Evolutionary conservation across 2,329 filamentous ascomycete genomes (phyloP).

Genomic region (Cladophialophora exuberans): DNA sequence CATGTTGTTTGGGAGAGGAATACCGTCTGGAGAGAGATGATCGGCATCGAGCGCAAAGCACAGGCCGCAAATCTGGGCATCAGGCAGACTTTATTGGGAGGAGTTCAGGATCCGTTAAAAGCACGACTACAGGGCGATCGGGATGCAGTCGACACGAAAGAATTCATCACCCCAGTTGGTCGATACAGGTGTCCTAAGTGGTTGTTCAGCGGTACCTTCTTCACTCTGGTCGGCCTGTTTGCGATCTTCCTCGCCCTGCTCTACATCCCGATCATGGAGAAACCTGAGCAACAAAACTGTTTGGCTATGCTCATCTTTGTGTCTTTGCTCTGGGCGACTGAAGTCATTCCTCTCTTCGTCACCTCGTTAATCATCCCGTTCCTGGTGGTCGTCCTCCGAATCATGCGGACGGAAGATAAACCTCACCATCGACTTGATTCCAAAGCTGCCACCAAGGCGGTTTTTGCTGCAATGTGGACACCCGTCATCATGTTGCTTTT

Average conservation of each 20-base stretch:
- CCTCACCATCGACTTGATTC: slow-evolving; percentile 73
- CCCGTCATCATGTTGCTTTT: slow-evolving; percentile 98
- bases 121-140: slow-evolving; percentile 82
- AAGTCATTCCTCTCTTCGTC: slow-evolving; percentile 96
- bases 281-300: slow-evolving; percentile 92
- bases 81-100: slow-evolving; percentile 75
- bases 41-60: slow-evolving; percentile 92
- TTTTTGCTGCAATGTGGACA: slow-evolving; percentile 98
- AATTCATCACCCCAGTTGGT: slow-evolving; percentile 78
- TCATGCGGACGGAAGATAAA: slow-evolving; percentile 76
- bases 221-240: slow-evolving; percentile 72
- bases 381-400: slow-evolving; percentile 81
- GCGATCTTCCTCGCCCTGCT: slow-evolving; percentile 75
- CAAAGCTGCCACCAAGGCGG: slow-evolving; percentile 77
- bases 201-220: slow-evolving; percentile 81
- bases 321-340: slow-evolving; percentile 93
- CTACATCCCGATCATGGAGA: slow-evolving; percentile 78
- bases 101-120: slow-evolving; percentile 67
- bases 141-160: slow-evolving; percentile 63
- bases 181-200: slow-evolving; percentile 75
- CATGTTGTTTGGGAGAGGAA: slow-evolving; percentile 99
- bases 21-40: slow-evolving; percentile 98
- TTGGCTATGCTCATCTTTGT: slow-evolving; percentile 92
- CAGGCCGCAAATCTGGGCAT: slow-evolving; percentile 90
- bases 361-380: slow-evolving; percentile 94